Percentiles rank a stretch among this genome's conserved stretches.
Evolutionary conservation across 1,139 yeast species (phyloP).

Genomic region (Debaryomycetaceae sp.): DNA sequence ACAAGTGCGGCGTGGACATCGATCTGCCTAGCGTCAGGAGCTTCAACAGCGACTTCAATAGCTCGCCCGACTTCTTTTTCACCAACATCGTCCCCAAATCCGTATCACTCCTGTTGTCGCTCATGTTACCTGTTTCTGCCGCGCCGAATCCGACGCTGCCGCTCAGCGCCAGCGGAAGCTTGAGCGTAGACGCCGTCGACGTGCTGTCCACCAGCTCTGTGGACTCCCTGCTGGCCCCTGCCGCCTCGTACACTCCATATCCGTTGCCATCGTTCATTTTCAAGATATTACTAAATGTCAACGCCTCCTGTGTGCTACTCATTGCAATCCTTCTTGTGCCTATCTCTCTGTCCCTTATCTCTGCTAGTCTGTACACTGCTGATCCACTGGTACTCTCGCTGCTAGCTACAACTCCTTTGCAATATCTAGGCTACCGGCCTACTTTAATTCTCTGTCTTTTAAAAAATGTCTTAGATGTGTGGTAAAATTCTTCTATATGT

Average conservation of each 20-base stretch:
- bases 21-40: conserved; percentile 23
- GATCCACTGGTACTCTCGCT: background rate
- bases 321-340: background rate
- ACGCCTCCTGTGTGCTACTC: background rate
- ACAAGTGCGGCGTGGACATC: conserved; percentile 25
- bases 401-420: background rate
- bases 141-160: conserved; percentile 5
- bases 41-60: conserved; percentile 39
- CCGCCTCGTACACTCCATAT: background rate
- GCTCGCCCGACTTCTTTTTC: conserved; percentile 38
- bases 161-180: conserved; percentile 2
- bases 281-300: background rate
- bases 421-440: background rate
- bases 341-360: background rate
- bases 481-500: background rate
- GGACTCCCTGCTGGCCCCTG: conserved; percentile 1
- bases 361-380: background rate
- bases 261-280: background rate
- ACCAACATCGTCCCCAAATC: conserved; percentile 17
- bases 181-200: conserved; percentile 6
- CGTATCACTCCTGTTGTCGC: background rate
- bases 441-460: background rate
- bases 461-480: background rate
- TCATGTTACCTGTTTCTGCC: background rate
- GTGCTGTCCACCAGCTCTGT: conserved; percentile 7